Conservation (phyloP, 78 protist genomes). For the Dictyostelium discoideum region dicty_2.7 NC_007091.3:761001-761500, state of each 20-base stretch:
- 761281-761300: neutral
- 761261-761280: neutral
- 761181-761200: neutral
- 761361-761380: neutral
- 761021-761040: conserved; percentile 69
- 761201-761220: neutral
- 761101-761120: neutral
- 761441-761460: neutral
- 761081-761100: conserved; percentile 44
- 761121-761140: neutral
- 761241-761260: neutral
- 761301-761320: too few relatives aligned
- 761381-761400: neutral
- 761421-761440: neutral
- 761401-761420: neutral
- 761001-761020: conserved; percentile 72
- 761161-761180: neutral
- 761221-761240: neutral
- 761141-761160: neutral
- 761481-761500: neutral
- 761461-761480: neutral
- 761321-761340: too few relatives aligned
- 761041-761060: conserved; percentile 52
- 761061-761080: conserved; percentile 48
- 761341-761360: neutral